phyloP scores from a whole-genome alignment of 1,284 basidiomycete species.

The Irpex sp. region DNA sequence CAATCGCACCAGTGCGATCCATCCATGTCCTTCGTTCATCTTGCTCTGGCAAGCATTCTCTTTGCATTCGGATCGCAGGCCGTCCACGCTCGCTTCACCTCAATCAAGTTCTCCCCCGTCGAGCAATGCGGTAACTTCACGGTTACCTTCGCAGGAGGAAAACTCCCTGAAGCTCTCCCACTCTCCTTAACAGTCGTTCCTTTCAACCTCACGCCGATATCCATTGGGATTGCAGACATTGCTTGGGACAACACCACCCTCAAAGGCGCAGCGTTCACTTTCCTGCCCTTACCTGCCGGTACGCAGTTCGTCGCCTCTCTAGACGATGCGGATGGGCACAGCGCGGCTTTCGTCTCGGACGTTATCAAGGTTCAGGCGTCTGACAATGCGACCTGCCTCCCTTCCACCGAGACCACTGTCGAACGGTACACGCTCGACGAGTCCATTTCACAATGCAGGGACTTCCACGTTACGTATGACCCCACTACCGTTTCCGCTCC shows the following conservation, averaged over 20 bases:
- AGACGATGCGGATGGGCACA: slow-evolving; percentile 39
- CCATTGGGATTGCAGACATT: slow-evolving; percentile 39
- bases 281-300: slow-evolving; percentile 47
- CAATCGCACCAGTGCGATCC: neutral
- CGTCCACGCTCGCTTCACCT: slow-evolving; percentile 37
- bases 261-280: slow-evolving; percentile 42
- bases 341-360: slow-evolving; percentile 43
- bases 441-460: slow-evolving; percentile 45
- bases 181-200: slow-evolving; percentile 52
- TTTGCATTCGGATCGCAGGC: slow-evolving; percentile 43
- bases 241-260: slow-evolving; percentile 35
- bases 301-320: slow-evolving; percentile 54
- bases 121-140: slow-evolving; percentile 52
- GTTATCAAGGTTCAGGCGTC: slow-evolving; percentile 43
- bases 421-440: slow-evolving; percentile 24
- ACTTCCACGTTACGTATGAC: slow-evolving; percentile 45
- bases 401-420: slow-evolving; percentile 13
- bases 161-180: slow-evolving; percentile 33
- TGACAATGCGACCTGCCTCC: slow-evolving; percentile 41
- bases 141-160: slow-evolving; percentile 41
- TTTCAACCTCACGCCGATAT: slow-evolving; percentile 45
- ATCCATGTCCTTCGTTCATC: slow-evolving; percentile 27
- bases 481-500: slow-evolving; percentile 28
- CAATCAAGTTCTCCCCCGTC: slow-evolving; percentile 47
- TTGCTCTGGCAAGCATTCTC: slow-evolving; percentile 33